Evolutionary conservation across 2,329 filamentous ascomycete genomes (phyloP), one percentile per base, ranked within the genome.

Genomic region (Monilinia fructicola): DNA sequence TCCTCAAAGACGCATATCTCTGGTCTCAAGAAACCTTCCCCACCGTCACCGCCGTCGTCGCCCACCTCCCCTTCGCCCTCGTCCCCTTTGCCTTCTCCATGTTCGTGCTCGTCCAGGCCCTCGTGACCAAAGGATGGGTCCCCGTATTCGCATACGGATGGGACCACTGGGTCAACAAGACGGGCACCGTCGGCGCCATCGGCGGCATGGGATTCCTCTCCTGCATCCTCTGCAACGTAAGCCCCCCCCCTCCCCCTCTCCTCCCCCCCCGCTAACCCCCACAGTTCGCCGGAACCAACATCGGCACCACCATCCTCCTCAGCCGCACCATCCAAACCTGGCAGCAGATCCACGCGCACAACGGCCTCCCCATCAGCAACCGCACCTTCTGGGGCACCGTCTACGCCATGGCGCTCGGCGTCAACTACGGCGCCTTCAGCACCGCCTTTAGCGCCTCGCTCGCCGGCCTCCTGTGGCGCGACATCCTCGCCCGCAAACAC

Each of bases 281-380:
- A n/a, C 18, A 91, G 88, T 92, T 91, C 71, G 87, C 90, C 0
- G 90, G 90, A 23, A 92, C 90, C 1, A 92, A 92, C 70, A 92
- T 92, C 63, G 89, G 90, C 44, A 90, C 89, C 0, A 89, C 89
- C 0, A 92, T 92, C 73, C 83, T 92, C 0, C 80, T 92, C 1
- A 90, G 84, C 11, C 86, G 89, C 3, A 83, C 91, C 9, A 84
- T 92, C 14, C 89, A 92, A 74, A 79, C 84, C 0, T 92, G 90
- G 90, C 79, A 85, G 69, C 72, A 78, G 1, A 90, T 92, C 52
- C 86, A 89, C 70, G 65, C 73, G 0, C 67, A 70, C 0, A 82
- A 80, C 50, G 77, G 77, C 0, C 77, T 75, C 1, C 76, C 81
- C 0, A 89, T 92, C 60, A 83, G 79, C 16, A 79, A 91, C 54